These are phyloP conservation scores for Ceratocystis harringtonii DNA, from an alignment of 2,329 filamentous ascomycete genomes.

Conservation along the genomic window DNA sequence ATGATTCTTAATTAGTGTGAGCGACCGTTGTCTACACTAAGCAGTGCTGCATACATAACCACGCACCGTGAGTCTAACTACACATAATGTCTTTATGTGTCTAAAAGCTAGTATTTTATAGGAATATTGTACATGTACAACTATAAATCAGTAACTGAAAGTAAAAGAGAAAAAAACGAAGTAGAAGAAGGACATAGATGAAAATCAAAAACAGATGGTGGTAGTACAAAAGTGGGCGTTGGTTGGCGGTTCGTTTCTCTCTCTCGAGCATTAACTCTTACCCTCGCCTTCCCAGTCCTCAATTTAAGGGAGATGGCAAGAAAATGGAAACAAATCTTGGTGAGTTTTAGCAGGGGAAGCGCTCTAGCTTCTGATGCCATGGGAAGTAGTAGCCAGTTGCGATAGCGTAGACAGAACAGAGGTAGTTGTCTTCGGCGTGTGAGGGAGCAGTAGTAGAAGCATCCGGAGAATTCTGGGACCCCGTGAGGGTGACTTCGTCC, in stretches of 20 bases:
- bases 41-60: not conserved
- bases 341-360: not conserved
- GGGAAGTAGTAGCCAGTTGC: conserved; percentile 9
- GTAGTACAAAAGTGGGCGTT: not conserved
- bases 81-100: not conserved
- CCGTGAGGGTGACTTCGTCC: no score
- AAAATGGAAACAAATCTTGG: not conserved
- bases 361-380: conserved; percentile 10
- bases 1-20: not conserved
- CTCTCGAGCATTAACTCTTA: no score
- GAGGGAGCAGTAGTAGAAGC: no score
- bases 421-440: not conserved
- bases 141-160: not conserved
- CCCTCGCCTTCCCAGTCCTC: not conserved
- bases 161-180: not conserved
- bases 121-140: not conserved
- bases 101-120: not conserved
- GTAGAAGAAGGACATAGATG: not conserved
- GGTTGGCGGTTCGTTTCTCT: no score
- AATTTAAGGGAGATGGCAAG: not conserved
- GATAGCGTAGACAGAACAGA: conserved; percentile 6
- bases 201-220: not conserved
- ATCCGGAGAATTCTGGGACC: no score
- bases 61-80: not conserved
- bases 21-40: not conserved